Conservation (phyloP, 164 flowering plant genomes). For the Macadamia tetraphylla region DNA sequence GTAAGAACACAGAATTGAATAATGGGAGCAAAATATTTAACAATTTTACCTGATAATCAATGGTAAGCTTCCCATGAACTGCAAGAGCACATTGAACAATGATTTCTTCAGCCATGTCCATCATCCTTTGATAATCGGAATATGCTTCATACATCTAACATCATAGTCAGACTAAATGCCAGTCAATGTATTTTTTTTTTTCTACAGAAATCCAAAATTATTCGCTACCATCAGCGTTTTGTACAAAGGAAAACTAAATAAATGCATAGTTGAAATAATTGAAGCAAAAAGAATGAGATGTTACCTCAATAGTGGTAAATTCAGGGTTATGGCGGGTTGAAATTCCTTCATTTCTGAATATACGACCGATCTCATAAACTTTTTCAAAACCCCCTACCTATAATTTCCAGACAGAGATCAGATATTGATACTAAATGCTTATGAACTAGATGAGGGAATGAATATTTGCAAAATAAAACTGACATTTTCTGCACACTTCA, state of each 20-base stretch:
- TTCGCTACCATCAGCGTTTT: background rate
- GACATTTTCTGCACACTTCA: too few species aligned
- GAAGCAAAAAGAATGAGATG: background rate
- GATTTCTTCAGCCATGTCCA: constrained; percentile 90
- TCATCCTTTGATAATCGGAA: constrained; percentile 94
- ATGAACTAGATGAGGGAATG: too few species aligned
- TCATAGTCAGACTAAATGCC: constrained; percentile 23
- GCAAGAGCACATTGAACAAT: constrained; percentile 81
- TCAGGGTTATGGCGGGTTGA: constrained; percentile 99
- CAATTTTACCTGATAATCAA: constrained; percentile 77
- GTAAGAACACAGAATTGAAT: too few species aligned
- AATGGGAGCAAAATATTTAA: background rate
- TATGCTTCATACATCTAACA: constrained; percentile 95
- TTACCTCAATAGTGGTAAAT: constrained; percentile 95
- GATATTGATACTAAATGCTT: too few species aligned
- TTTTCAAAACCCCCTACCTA: constrained; percentile 98
- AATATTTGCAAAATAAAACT: too few species aligned
- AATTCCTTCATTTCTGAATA: constrained; percentile 96
- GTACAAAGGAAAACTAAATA: background rate
- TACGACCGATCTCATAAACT: constrained; percentile 92
- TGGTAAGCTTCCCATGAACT: constrained; percentile 71
- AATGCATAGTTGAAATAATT: background rate
- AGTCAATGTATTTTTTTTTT: constrained; percentile 14
- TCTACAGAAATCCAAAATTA: constrained; percentile 2
- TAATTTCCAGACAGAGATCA: constrained; percentile 10